These are phyloP conservation scores for Schrenkiella parvula DNA, from an alignment of 345 rosid genomes.

Conservation along the genomic window DNA sequence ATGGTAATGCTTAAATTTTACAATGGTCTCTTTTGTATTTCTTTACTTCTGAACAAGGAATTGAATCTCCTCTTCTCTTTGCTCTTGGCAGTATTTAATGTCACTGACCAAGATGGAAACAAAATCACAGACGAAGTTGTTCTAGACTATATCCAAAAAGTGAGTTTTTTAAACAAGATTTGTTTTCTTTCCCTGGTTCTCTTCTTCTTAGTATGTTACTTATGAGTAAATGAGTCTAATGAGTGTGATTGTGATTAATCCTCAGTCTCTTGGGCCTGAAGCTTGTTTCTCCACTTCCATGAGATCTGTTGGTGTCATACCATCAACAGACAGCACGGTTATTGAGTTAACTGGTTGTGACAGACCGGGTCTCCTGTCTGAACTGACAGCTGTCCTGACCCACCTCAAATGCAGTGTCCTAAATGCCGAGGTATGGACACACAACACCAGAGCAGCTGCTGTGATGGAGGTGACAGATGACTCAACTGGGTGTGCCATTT, in stretches of 20 bases:
- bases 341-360: constrained; percentile 89
- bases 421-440: constrained; percentile 94
- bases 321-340: constrained; percentile 61
- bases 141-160: constrained; percentile 75
- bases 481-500: constrained; percentile 59
- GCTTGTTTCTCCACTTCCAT: constrained; percentile 61
- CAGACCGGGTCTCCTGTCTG: constrained; percentile 89
- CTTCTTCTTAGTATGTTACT: not conserved
- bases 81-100: constrained; percentile 63
- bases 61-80: constrained; percentile 4
- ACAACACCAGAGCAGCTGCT: constrained; percentile 83
- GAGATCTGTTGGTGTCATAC: constrained; percentile 71
- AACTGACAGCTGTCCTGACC: constrained; percentile 76
- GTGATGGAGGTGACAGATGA: constrained; percentile 83
- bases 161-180: constrained; percentile 24
- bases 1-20: constrained; percentile 48
- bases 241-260: constrained; percentile 6
- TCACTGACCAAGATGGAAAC: constrained; percentile 81
- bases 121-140: constrained; percentile 71
- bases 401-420: constrained; percentile 80
- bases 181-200: not conserved
- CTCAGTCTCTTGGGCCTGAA: constrained; percentile 80
- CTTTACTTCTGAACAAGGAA: not conserved
- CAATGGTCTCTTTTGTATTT: not conserved
- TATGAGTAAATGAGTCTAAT: constrained; percentile 4